A percentile compares a stretch with the other conserved stretches of the same genome.
These are phyloP conservation scores for Cytospora mali DNA, from an alignment of 2,329 filamentous ascomycete genomes.

Conservation along the genomic window DNA sequence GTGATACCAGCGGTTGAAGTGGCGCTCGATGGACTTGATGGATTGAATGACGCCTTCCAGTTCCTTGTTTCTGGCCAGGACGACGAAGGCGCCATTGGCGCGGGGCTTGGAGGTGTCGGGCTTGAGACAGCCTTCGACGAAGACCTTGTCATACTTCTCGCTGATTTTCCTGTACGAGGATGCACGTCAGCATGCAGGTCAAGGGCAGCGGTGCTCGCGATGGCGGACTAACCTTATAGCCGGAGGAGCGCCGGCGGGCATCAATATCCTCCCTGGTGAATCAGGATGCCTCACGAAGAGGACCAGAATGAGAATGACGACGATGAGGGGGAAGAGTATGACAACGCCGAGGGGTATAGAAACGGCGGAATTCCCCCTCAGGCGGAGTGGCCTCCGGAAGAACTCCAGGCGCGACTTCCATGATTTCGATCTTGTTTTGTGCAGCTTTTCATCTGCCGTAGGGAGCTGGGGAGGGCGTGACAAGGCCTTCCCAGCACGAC, in stretches of 20 bases:
- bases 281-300: slow-evolving; percentile 88
- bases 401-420: slow-evolving; percentile 67
- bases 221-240: slow-evolving; percentile 74
- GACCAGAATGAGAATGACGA: slow-evolving; percentile 86
- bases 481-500: slow-evolving; percentile 56
- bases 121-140: slow-evolving; percentile 85
- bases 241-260: slow-evolving; percentile 85
- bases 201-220: not conserved
- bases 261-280: slow-evolving; percentile 78
- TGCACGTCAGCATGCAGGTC: not conserved
- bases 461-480: slow-evolving; percentile 49
- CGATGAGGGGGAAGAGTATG: slow-evolving; percentile 87
- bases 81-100: slow-evolving; percentile 94
- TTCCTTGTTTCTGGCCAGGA: slow-evolving; percentile 94
- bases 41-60: slow-evolving; percentile 94
- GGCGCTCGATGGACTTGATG: slow-evolving; percentile 94
- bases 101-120: slow-evolving; percentile 77
- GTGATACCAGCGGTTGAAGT: slow-evolving; percentile 99
- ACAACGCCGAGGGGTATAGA: slow-evolving; percentile 92
- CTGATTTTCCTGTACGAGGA: slow-evolving; percentile 78
- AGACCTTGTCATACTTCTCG: slow-evolving; percentile 96
- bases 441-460: slow-evolving; percentile 52
- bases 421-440: slow-evolving; percentile 22
- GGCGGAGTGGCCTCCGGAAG: slow-evolving; percentile 80
- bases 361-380: slow-evolving; percentile 89